Base-by-base conservation (phyloP, 805 yeast species). In the Lachancea sp. region DNA sequence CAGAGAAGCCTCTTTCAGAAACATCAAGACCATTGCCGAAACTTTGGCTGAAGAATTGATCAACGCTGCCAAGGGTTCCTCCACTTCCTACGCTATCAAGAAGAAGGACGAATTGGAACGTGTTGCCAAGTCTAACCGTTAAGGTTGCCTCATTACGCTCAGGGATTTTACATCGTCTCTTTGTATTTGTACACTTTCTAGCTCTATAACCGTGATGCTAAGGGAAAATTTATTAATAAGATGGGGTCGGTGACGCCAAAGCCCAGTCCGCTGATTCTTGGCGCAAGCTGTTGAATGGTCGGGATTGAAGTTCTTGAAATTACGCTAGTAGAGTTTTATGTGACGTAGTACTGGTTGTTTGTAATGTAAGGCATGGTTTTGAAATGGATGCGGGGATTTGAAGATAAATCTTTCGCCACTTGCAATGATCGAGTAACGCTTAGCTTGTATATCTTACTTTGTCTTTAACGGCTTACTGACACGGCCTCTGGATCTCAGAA, bases 101-200 rank as follows among this genome's bases (percentile, higher is more conserved):
- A 93, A 93, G 99, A 93, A 93, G 95, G 99, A 93, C 77, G 99
- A 93, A 84, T 86, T 93, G 75, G 99, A 93, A 85, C 95, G 99
- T 86, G 99, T 93, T 77, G 99, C 99, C 74, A 93, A 93, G 81
- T 91, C 99, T 74, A 93, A 93, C 96, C 99, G 99, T 89, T 93
- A 93, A 85, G 64, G 51, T 49, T 42, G 49, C 50, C 25, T 22
- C 39, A 43, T 33, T 34, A 22, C 34, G 36, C 39, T 33, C 38
- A 35, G 38, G 26, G 39, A 27, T 26, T 47, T 45, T 50, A n/a
- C 17, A 16, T 49, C n/a, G 50, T 47, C 42, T 48, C 42, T 41
- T 45, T 45, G 45, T 44, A 42, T 45, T 51, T 53, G 56, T 53
- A 47, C 51, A 48, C 53, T 48, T 41, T 50, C 51, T 56, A 46